Evolutionary conservation across 2,329 filamentous ascomycete genomes (phyloP), one percentile per base, ranked within the genome.

Genomic region (Diaporthe sp.): DNA sequence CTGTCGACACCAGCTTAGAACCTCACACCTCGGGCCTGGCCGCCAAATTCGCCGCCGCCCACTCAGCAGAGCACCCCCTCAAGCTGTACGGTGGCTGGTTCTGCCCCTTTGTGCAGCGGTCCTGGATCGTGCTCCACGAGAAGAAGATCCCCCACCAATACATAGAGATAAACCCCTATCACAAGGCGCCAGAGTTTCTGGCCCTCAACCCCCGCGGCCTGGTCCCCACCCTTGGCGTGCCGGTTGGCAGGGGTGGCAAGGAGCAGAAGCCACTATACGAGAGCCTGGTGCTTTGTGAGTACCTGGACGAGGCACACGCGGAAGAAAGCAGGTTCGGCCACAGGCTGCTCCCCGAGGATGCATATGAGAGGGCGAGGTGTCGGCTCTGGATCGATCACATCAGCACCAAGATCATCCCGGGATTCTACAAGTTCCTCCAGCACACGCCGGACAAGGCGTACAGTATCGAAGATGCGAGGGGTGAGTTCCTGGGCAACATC

Each of bases 71-170:
- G 46, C 85, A 91, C 46, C 82, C 84, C 7, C 84, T 93, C 44
- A 94, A 93, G 82, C 86, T 95, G 17, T 95, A 94, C 83, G 90
- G 91, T 19, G 92, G 91, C 78, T 95, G 93, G 93, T 95, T 95
- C 87, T 96, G 89, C 78, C 90, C 90, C 19, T 91, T 91, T 78
- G 89, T 95, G 6, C 94, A 95, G 84, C 89, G 94, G 25, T 88
- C 89, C 19, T 95, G 94, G 92, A 92, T 95, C 76, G 90, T 92
- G 1, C 88, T 96, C 15, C 89, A 92, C 80, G 94, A 95, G 82
- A 95, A 96, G 82, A 84, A 87, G 2, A 93, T 95, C 42, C 89
- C 90, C 22, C 93, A 96, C 82, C 92, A 95, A 84, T 95, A 94
- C 82, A 87, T 94, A 78, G 92, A 94, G 85, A 92, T 95, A 76